A percentile compares a stretch with the other conserved stretches of the same genome.
Evolutionary conservation across 2,329 filamentous ascomycete species (phyloP).

Genomic region (Teratosphaeria epicoccoides): DNA sequence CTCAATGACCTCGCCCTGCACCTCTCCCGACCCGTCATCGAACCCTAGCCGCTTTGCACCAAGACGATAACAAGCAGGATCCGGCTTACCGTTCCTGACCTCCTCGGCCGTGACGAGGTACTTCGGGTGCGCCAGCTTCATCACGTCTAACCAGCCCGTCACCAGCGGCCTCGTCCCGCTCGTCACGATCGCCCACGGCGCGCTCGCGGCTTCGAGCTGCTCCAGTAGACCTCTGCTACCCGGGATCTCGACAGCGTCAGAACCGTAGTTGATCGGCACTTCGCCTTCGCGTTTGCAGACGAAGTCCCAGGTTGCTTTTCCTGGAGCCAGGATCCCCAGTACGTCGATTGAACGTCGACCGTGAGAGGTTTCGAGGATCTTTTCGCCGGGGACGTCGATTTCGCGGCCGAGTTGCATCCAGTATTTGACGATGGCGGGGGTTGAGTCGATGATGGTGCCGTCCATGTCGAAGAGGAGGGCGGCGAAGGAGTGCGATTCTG

Average conservation of each 20-base stretch:
- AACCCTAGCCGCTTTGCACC: constrained; percentile 33
- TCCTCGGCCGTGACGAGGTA: constrained; percentile 41
- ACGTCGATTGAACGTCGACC: constrained; percentile 83
- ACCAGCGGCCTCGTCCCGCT: constrained; percentile 40
- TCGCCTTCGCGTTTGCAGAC: constrained; percentile 66
- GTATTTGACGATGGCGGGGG: constrained; percentile 38
- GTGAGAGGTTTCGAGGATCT: constrained; percentile 80
- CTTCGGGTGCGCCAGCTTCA: constrained; percentile 38
- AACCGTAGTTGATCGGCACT: constrained; percentile 66
- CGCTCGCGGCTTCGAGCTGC: constrained; percentile 30
- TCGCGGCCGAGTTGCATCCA: constrained; percentile 70
- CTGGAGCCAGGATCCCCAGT: constrained; percentile 65
- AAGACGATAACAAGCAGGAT: constrained; percentile 39
- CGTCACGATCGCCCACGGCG: constrained; percentile 73
- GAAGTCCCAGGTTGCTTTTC: constrained; percentile 82
- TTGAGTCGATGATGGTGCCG: constrained; percentile 5
- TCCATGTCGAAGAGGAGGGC: constrained; percentile 63
- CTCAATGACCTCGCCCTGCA: neutral
- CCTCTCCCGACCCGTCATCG: constrained; percentile 24
- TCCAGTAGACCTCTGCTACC: constrained; percentile 51
- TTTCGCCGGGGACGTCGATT: constrained; percentile 69
- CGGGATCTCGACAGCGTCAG: constrained; percentile 74
- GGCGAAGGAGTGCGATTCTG: constrained; percentile 31
- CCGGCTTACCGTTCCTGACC: constrained; percentile 39
- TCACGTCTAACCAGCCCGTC: constrained; percentile 39